phyloP scores from a whole-genome alignment of 169 alveolate species.

The Plasmodium falciparum region DNA sequence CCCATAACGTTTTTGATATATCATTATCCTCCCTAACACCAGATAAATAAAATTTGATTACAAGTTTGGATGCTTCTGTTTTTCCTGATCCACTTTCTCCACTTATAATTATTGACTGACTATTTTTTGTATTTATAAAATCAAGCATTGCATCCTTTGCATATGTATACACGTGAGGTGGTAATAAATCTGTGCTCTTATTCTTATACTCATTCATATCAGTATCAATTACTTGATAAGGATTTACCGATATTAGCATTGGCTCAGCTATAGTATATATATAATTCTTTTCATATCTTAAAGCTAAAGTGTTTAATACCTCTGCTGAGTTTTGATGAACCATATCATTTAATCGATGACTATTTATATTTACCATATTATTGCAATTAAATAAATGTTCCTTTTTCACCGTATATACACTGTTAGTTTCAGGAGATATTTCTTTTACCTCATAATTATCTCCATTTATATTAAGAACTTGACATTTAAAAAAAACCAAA shows the following conservation, averaged over 20 bases:
- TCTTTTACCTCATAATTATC: constrained; percentile 65
- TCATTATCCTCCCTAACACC: constrained; percentile 44
- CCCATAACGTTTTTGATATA: constrained; percentile 60
- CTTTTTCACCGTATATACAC: constrained; percentile 62
- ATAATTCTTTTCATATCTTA: constrained; percentile 72
- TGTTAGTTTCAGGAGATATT: constrained; percentile 58
- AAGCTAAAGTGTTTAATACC: constrained; percentile 57
- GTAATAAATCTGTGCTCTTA: constrained; percentile 78
- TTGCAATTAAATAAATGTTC: constrained; percentile 62
- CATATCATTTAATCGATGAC: constrained; percentile 73
- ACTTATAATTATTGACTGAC: constrained; percentile 96
- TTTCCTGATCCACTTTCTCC: constrained; percentile 99
- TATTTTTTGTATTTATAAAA: constrained; percentile 78
- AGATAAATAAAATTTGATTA: constrained; percentile 87
- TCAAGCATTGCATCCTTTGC: constrained; percentile 90
- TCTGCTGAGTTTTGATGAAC: constrained; percentile 70
- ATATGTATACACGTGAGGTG: constrained; percentile 90
- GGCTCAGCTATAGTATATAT: constrained; percentile 77
- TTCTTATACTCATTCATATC: constrained; percentile 49
- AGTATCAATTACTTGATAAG: constrained; percentile 61
- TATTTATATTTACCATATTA: constrained; percentile 56
- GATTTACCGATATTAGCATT: constrained; percentile 70
- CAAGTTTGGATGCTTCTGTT: constrained; percentile 98
- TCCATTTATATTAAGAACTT: constrained; percentile 58
- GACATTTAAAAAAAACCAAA: constrained; percentile 60